These are phyloP conservation scores for Lentinula guzmanii DNA, from an alignment of 768 basidiomycete genomes.

Conservation along the genomic window DNA sequence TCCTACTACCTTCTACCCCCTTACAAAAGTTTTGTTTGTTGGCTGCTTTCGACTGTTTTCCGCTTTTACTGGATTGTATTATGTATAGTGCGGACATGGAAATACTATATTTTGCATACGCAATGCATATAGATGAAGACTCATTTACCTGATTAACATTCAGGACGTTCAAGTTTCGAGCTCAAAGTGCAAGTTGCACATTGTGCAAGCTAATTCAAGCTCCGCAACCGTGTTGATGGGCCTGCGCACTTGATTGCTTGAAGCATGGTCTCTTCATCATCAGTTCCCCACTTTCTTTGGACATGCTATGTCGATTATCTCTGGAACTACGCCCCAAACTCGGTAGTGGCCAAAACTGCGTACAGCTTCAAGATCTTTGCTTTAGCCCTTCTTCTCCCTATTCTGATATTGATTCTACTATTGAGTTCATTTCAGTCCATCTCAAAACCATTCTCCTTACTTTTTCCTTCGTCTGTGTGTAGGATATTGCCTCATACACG, in stretches of 20 bases:
- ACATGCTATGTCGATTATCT: slow-evolving; percentile 54
- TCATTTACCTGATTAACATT: neutral
- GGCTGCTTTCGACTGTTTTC: slow-evolving; percentile 7
- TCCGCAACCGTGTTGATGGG: neutral
- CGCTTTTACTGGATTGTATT: slow-evolving; percentile 13
- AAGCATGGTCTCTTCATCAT: neutral
- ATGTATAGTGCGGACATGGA: slow-evolving; percentile 4
- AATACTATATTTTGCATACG: neutral
- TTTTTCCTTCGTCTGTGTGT: slow-evolving; percentile 6
- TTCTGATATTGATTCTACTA: slow-evolving; percentile 46
- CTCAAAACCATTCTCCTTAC: slow-evolving; percentile 5
- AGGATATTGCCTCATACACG: slow-evolving; percentile 80
- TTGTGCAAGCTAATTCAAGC: neutral
- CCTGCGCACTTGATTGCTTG: neutral
- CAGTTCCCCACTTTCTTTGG: slow-evolving; percentile 47
- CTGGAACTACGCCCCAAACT: slow-evolving; percentile 56
- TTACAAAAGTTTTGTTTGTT: slow-evolving; percentile 9
- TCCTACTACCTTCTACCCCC: slow-evolving; percentile 14
- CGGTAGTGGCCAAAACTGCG: slow-evolving; percentile 64
- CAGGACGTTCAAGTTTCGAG: neutral
- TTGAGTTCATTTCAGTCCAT: slow-evolving; percentile 32
- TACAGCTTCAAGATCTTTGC: slow-evolving; percentile 63
- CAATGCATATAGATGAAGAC: neutral
- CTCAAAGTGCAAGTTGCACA: neutral
- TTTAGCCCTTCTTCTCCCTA: slow-evolving; percentile 53